Evolutionary conservation across 2,329 filamentous ascomycete genomes (phyloP), one percentile per base, ranked within the genome.

Genomic region (Fusarium sp.): DNA sequence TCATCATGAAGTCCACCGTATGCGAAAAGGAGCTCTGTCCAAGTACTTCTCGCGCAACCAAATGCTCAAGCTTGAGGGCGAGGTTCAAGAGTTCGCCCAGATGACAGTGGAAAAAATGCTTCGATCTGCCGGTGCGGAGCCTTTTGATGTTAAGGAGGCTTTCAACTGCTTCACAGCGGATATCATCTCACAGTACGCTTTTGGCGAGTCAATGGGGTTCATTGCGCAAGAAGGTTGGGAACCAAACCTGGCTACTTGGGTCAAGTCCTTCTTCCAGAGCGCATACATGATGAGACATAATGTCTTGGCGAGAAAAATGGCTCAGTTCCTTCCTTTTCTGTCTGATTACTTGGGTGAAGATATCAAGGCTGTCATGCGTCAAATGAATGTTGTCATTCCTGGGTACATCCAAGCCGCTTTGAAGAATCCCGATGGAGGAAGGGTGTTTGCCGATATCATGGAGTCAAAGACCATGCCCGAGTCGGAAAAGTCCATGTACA

Each of bases 161-260:
- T 80, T 78, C 51, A 79, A 76, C 56, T 80, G 79, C 62, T 80
- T 80, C 53, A 80, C 78, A 0, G 74, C 78, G 1, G 79, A 81
- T n/a, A 74, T 76, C 4, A 81, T 81, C 27, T 76, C 76, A 3
- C 70, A 75, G 3, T 81, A 80, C 48, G 74, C 73, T 22, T 81
- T 81, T 55, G 79, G 80, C 11, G 75, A 80, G 43, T 67, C 70
- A 6, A 75, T 80, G 53, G 79, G 78, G 2, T 68, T 71, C 7
- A 54, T 71, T 0, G 41, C 60, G 0, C 68, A 78, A 54, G 68
- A 78, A 4, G 75, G 69, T 0, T 80, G 78, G 78, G 71, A 75
- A 25, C 78, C 78, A 7, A 80, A 80, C 56, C 78, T 79, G 41
- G 74, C 77, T 7, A 78, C 75, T 1, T 78, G 75, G 77, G 71